These are phyloP conservation scores for Macrocybe gigantea DNA, from an alignment of 768 basidiomycete species.

Conservation along the genomic window DNA sequence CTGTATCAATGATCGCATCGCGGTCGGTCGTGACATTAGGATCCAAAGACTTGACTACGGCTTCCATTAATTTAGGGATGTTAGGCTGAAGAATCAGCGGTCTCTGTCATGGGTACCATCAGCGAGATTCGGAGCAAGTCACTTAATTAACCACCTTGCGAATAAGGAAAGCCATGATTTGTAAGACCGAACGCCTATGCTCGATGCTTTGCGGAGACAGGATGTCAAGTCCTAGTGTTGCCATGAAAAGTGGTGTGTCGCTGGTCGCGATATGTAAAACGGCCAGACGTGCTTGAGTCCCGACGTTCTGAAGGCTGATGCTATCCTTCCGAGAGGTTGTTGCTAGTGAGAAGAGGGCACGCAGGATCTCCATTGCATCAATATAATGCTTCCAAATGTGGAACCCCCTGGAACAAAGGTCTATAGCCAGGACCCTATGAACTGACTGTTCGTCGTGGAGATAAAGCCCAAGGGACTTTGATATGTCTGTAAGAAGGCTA, in stretches of 20 bases:
- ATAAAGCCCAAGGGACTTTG: slow-evolving; percentile 75
- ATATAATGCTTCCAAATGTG: slow-evolving; percentile 92
- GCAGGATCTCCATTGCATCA: slow-evolving; percentile 83
- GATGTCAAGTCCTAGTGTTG: slow-evolving; percentile 87
- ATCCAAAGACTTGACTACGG: slow-evolving; percentile 94
- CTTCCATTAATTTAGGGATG: slow-evolving; percentile 83
- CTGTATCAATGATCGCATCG: slow-evolving; percentile 85
- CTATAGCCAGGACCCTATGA: slow-evolving; percentile 73
- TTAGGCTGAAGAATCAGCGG: slow-evolving; percentile 82
- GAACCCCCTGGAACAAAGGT: slow-evolving; percentile 88
- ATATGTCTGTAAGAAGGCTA: slow-evolving; percentile 78
- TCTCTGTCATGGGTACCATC: slow-evolving; percentile 37
- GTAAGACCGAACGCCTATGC: slow-evolving; percentile 84
- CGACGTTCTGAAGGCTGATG: slow-evolving; percentile 60
- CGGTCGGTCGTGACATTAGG: slow-evolving; percentile 73
- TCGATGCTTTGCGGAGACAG: slow-evolving; percentile 68
- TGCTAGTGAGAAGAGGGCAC: slow-evolving; percentile 76
- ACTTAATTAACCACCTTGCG: slow-evolving; percentile 54
- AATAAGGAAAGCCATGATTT: slow-evolving; percentile 89
- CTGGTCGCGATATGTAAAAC: slow-evolving; percentile 79
- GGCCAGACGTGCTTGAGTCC: slow-evolving; percentile 75
- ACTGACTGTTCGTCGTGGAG: slow-evolving; percentile 67
- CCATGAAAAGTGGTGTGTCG: slow-evolving; percentile 90
- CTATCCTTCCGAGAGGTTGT: slow-evolving; percentile 69
- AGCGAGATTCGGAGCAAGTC: background rate